Base-by-base conservation (phyloP, 495 filamentous ascomycete species). In the Penicillium manginii region DNA sequence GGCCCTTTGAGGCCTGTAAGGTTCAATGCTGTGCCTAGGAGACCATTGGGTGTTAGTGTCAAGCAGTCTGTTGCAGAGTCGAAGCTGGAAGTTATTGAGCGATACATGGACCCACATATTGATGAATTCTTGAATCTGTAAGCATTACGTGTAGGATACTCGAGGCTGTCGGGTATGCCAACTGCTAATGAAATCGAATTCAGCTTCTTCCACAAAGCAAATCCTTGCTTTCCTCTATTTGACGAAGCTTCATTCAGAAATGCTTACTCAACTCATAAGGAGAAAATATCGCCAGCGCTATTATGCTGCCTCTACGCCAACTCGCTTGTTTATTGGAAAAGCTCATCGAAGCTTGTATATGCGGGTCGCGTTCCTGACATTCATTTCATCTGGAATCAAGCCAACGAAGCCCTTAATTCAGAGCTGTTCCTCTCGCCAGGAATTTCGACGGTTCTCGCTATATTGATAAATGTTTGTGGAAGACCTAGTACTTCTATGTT, bases 11-110 rank as follows among this genome's bases (percentile, higher is more conserved):
- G 79, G 14, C 76, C 79, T 1, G 86, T 86, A 46, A 88, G 78
- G 52, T 91, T 85, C 23, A 86, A 71, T 12, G 74, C 39, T 1
- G 81, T 87, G 14, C 88, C 86, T 4, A 78, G 64, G n/a, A 65
- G 65, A 33, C 73, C 63, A 10, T 54, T 68, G 29, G 69, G 63
- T 31, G 60, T 68, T 19, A 56, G 45, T 22, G 52, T 57, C 21
- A 68, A 69, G 21, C 69, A 70, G 37, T 63, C 65, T 12, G 60
- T 69, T 5, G 62, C 70, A 14, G 68, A 65, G 17, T 46, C 60
- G 35, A 74, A 79, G 43, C 62, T 66, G 12, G 73, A 77, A 47
- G 64, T 75, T 7, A 67, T 79, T 35, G 73, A 76, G 43, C 73
- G 78, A 46, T 68, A 73, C 21, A 50, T 79, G 22, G 75, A 67